These are phyloP conservation scores for Buddleja alternifolia DNA, from an alignment of 257 asterid genomes.

Conservation along the genomic window DNA sequence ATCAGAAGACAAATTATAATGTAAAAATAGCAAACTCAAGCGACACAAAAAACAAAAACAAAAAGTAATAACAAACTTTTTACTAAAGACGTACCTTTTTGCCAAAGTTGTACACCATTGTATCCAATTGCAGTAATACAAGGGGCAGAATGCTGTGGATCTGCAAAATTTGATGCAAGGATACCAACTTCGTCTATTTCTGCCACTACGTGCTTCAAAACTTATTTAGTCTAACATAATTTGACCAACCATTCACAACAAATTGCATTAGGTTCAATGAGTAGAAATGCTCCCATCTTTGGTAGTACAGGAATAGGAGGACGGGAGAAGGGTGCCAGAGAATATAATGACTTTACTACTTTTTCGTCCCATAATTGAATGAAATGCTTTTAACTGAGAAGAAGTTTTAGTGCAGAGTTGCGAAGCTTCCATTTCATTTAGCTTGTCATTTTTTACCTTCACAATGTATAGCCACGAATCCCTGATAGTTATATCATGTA, in stretches of 20 bases:
- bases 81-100: conserved; percentile 52
- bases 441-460: not conserved
- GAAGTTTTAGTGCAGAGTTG: not conserved
- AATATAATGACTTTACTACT: not conserved
- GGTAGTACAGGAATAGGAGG: not conserved
- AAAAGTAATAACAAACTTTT: no score
- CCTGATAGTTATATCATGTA: not conserved
- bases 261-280: not conserved
- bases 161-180: conserved; percentile 68
- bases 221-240: conserved; percentile 4
- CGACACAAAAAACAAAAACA: not conserved
- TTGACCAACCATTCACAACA: conserved; percentile 1
- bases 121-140: conserved; percentile 88
- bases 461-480: not conserved
- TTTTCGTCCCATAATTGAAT: conserved; percentile 1
- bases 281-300: not conserved
- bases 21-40: conserved; percentile 16
- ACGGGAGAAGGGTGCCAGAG: not conserved
- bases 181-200: conserved; percentile 30
- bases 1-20: conserved; percentile 26
- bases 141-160: conserved; percentile 74
- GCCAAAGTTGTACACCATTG: conserved; percentile 83
- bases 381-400: not conserved
- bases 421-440: not conserved
- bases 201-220: conserved; percentile 22